These are phyloP conservation scores for Diaporthe nobilis DNA, from an alignment of 2,329 filamentous ascomycete species.

Conservation along the genomic window DNA sequence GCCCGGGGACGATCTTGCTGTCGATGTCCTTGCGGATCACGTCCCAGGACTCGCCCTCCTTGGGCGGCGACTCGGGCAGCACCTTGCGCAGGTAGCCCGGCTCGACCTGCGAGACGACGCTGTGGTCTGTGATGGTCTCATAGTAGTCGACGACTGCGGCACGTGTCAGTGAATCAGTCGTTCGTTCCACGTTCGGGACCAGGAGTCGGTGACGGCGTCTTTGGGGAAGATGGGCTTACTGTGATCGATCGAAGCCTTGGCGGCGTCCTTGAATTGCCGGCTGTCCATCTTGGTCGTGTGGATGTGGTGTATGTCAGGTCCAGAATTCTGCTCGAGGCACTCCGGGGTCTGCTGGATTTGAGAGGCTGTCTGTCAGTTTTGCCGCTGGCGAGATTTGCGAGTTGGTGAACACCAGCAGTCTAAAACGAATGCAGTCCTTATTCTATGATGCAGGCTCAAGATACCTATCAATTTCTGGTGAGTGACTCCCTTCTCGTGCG, in stretches of 20 bases:
- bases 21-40: slow-evolving; percentile 88
- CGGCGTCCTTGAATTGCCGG: slow-evolving; percentile 82
- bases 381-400: neutral
- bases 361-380: neutral
- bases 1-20: slow-evolving; percentile 87
- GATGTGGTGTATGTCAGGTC: neutral
- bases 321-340: no score
- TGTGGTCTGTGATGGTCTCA: slow-evolving; percentile 77
- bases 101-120: slow-evolving; percentile 82
- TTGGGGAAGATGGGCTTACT: slow-evolving; percentile 67
- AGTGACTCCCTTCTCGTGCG: neutral
- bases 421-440: neutral
- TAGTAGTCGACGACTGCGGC: slow-evolving; percentile 84
- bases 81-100: slow-evolving; percentile 89
- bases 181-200: slow-evolving; percentile 26
- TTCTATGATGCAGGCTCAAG: neutral
- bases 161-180: neutral
- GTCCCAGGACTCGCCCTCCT: slow-evolving; percentile 79
- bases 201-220: slow-evolving; percentile 22
- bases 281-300: slow-evolving; percentile 74
- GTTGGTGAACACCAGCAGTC: neutral
- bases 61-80: slow-evolving; percentile 77
- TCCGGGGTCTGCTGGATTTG: neutral
- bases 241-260: slow-evolving; percentile 84
- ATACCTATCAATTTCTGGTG: neutral